Conservation (phyloP, 2,329 filamentous ascomycete species). For the Metarhizium brunneum region DNA sequence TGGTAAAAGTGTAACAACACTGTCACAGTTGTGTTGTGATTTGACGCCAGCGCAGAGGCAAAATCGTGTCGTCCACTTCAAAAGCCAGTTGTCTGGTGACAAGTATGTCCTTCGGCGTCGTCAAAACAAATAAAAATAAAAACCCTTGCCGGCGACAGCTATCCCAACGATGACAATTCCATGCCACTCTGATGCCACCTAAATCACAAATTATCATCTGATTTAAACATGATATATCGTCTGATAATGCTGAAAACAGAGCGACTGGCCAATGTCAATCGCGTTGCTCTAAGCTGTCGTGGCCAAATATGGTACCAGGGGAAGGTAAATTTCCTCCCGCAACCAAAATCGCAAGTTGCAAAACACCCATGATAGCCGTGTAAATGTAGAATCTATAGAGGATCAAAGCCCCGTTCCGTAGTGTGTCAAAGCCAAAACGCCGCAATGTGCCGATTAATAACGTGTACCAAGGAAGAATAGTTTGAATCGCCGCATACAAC, state of each 20-base stretch:
- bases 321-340: not conserved
- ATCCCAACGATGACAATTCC: not conserved
- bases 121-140: slow-evolving; percentile 1
- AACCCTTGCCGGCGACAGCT: not conserved
- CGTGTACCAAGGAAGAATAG: slow-evolving; percentile 14
- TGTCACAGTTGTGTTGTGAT: slow-evolving; percentile 1
- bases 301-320: not conserved
- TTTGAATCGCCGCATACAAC: not conserved
- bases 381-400: not conserved
- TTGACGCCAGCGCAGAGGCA: not conserved
- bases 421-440: slow-evolving; percentile 15
- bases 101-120: not conserved
- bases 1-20: not conserved
- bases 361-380: not conserved
- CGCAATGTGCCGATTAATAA: slow-evolving; percentile 25
- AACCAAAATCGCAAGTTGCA: slow-evolving; percentile 8
- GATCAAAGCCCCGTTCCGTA: not conserved
- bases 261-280: not conserved
- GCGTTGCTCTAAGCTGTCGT: not conserved
- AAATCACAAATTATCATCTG: not conserved
- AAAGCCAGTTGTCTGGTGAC: not conserved
- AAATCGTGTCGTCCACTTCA: not conserved
- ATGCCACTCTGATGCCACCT: not conserved
- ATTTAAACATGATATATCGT: too few relatives aligned
- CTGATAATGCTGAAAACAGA: not conserved